These are phyloP conservation scores for Achaetomium macrosporum DNA, from an alignment of 2,329 filamentous ascomycete species.

Conservation along the genomic window DNA sequence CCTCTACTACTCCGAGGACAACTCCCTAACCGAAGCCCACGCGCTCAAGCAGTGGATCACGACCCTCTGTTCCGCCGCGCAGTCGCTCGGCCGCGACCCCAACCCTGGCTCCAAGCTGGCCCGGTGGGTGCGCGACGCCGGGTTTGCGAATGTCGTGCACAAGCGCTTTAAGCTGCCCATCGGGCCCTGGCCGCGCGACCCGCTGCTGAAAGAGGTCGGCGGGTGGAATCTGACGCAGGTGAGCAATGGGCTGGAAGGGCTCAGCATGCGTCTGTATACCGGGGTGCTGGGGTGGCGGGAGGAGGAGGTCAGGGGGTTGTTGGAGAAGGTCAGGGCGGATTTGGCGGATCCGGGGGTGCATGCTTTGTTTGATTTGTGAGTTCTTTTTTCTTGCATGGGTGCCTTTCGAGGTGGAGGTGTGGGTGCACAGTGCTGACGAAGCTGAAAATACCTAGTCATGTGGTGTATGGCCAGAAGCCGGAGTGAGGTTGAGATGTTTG, in stretches of 20 bases:
- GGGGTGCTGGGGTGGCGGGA: conserved; percentile 25
- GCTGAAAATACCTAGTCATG: conserved; percentile 5
- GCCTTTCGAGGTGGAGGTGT: neutral
- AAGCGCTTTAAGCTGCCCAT: conserved; percentile 19
- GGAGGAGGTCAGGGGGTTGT: conserved; percentile 24
- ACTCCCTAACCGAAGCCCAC: conserved; percentile 20
- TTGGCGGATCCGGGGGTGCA: conserved; percentile 25
- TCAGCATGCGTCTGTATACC: conserved; percentile 27
- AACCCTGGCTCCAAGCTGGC: conserved; percentile 25
- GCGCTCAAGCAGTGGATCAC: conserved; percentile 19
- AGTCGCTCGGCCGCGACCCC: conserved; percentile 22
- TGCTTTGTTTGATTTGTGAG: conserved; percentile 22
- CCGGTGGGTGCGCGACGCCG: conserved; percentile 26
- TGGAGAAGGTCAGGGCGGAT: conserved; percentile 25
- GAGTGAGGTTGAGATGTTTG: neutral
- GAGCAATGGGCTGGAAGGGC: conserved; percentile 24
- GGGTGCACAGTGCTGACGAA: neutral
- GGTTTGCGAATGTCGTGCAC: conserved; percentile 17
- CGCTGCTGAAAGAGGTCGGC: conserved; percentile 24
- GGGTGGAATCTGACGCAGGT: conserved; percentile 20
- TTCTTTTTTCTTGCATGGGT: neutral
- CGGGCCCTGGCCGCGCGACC: conserved; percentile 30
- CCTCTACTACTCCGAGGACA: conserved; percentile 29
- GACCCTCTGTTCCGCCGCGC: conserved; percentile 21
- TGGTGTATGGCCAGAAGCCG: conserved; percentile 14